phyloP scores from a whole-genome alignment of 306 rosid species.

The Malus orientalis region DNA sequence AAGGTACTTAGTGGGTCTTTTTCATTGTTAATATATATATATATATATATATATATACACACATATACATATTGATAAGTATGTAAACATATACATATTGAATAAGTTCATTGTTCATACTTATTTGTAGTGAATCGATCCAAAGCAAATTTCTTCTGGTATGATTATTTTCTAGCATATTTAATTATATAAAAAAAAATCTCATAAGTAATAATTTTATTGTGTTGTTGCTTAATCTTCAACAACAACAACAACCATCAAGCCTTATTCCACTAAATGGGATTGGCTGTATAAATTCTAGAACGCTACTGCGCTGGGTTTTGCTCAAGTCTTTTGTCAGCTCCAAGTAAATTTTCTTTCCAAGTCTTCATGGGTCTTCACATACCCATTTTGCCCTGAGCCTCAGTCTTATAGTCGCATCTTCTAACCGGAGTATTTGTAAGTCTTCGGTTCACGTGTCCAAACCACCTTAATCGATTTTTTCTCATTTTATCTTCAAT shows the following conservation, averaged over 20 bases:
- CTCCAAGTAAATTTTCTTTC: too few relatives aligned
- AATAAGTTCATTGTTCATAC: background rate
- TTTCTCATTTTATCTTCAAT: too few relatives aligned
- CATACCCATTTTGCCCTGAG: too few relatives aligned
- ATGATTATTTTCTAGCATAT: background rate
- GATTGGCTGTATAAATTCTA: background rate
- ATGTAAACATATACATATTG: too few relatives aligned
- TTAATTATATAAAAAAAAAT: background rate
- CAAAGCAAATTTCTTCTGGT: background rate
- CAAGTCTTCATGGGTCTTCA: too few relatives aligned
- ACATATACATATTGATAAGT: too few relatives aligned
- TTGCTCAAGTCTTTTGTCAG: too few relatives aligned
- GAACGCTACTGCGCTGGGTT: too few relatives aligned
- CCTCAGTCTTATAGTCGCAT: rapidly evolving
- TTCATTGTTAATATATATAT: background rate
- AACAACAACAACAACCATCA: background rate
- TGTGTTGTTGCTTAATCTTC: background rate
- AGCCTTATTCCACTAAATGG: background rate
- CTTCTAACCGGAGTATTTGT: too few relatives aligned
- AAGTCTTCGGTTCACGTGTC: too few relatives aligned
- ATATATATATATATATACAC: too few relatives aligned
- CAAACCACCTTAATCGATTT: too few relatives aligned
- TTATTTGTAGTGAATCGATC: background rate
- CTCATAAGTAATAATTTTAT: background rate
- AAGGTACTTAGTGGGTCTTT: background rate